These are phyloP conservation scores for Phyllosticta citribraziliensis DNA, from an alignment of 2,329 filamentous ascomycete species.

Conservation along the genomic window DNA sequence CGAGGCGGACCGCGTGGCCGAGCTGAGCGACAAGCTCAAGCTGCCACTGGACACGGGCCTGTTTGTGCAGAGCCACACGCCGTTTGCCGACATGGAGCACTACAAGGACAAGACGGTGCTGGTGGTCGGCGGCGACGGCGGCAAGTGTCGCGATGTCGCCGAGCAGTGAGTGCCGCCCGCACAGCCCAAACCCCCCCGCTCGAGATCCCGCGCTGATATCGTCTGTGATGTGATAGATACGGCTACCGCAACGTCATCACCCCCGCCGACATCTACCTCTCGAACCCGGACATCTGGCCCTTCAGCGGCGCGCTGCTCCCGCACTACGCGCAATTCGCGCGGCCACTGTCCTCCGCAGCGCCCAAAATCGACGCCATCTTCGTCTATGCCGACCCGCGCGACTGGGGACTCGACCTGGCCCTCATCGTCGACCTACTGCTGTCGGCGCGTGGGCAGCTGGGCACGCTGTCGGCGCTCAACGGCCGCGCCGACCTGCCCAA, in stretches of 20 bases:
- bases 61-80: slow-evolving; percentile 87
- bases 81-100: slow-evolving; percentile 57
- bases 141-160: slow-evolving; percentile 61
- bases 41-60: slow-evolving; percentile 55
- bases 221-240: slow-evolving; percentile 38
- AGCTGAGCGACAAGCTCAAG: slow-evolving; percentile 57
- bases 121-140: slow-evolving; percentile 38
- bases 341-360: slow-evolving; percentile 42
- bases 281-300: slow-evolving; percentile 69
- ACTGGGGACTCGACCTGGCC: slow-evolving; percentile 88
- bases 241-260: slow-evolving; percentile 77
- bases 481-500: slow-evolving; percentile 55
- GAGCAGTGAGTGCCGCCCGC: slow-evolving; percentile 36
- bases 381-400: slow-evolving; percentile 89
- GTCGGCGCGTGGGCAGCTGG: slow-evolving; percentile 67
- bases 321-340: slow-evolving; percentile 50
- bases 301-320: slow-evolving; percentile 55
- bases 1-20: slow-evolving; percentile 62
- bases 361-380: slow-evolving; percentile 84
- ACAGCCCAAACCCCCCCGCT: slow-evolving; percentile 13
- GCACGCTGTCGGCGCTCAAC: slow-evolving; percentile 68
- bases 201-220: not conserved
- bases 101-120: slow-evolving; percentile 45
- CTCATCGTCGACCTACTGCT: slow-evolving; percentile 76
- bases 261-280: slow-evolving; percentile 70